Conservation (phyloP, 2,329 filamentous ascomycete genomes). For the Dryadomyces sulphureus region DNA sequence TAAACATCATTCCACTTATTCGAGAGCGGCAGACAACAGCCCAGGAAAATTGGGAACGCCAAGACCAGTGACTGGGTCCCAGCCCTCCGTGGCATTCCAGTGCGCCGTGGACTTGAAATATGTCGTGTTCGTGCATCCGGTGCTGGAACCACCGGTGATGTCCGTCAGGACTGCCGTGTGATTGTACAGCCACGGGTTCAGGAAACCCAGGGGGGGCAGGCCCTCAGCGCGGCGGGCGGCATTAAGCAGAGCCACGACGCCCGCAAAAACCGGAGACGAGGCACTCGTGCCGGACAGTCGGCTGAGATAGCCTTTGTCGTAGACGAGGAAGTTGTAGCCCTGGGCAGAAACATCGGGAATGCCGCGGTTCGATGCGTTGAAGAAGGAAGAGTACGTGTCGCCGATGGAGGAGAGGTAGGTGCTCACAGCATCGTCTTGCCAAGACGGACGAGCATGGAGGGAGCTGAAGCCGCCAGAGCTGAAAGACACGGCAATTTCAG, state of each 20-base stretch:
- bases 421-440: conserved; percentile 23
- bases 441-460: conserved; percentile 26
- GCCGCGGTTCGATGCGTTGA: conserved; percentile 27
- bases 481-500: conserved; percentile 15
- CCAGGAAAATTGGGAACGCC: conserved; percentile 14
- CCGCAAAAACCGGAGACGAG: conserved; percentile 24
- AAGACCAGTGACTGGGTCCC: conserved; percentile 19
- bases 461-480: conserved; percentile 31
- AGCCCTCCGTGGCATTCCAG: conserved; percentile 19
- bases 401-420: conserved; percentile 25
- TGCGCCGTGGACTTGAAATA: conserved; percentile 6
- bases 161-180: conserved; percentile 15
- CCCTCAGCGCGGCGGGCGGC: conserved; percentile 23
- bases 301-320: conserved; percentile 9
- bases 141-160: conserved; percentile 13
- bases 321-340: conserved; percentile 20
- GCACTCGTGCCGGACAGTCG: conserved; percentile 20
- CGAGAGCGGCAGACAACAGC: conserved; percentile 7
- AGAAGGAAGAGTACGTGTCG: conserved; percentile 26
- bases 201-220: conserved; percentile 24
- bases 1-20: too few species aligned
- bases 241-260: conserved; percentile 27
- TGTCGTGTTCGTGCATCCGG: conserved; percentile 12
- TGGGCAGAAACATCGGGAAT: conserved; percentile 41
- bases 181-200: conserved; percentile 26